Percentiles rank a stretch among this genome's conserved stretches.
phyloP scores from a whole-genome alignment of 257 asterid genomes.

The Osmanthus fragrans region DNA sequence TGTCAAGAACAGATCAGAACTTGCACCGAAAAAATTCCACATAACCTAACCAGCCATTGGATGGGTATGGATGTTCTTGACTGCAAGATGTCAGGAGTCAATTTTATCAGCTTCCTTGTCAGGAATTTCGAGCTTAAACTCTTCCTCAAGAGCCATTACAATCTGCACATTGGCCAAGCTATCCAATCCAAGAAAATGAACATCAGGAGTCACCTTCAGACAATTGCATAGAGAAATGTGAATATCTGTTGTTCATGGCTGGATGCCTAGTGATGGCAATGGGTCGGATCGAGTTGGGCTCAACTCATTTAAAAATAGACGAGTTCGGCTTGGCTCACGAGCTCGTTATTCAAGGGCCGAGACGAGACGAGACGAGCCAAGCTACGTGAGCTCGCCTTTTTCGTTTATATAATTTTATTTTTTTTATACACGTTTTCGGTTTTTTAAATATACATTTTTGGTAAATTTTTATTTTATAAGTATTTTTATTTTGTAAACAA shows the following conservation, averaged over 20 bases:
- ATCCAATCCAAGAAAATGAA: conserved; percentile 76
- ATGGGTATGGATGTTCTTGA: conserved; percentile 69
- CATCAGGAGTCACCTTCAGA: conserved; percentile 73
- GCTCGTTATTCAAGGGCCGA: too few relatives aligned
- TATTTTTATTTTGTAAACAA: too few relatives aligned
- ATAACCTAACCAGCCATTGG: conserved; percentile 72
- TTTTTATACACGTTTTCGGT: too few relatives aligned
- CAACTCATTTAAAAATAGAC: too few relatives aligned
- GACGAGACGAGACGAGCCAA: too few relatives aligned
- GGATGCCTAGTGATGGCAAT: too few relatives aligned
- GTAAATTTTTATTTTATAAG: too few relatives aligned
- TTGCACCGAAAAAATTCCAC: not conserved
- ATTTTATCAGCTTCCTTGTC: conserved; percentile 85
- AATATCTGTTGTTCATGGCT: not conserved
- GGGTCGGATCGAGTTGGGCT: too few relatives aligned
- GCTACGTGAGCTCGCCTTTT: too few relatives aligned
- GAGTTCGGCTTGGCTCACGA: too few relatives aligned
- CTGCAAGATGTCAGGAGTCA: conserved; percentile 73
- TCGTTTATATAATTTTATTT: too few relatives aligned
- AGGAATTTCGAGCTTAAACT: conserved; percentile 81
- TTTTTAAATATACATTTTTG: too few relatives aligned
- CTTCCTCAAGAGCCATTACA: conserved; percentile 90
- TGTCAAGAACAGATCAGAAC: conserved; percentile 22
- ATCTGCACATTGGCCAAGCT: conserved; percentile 89
- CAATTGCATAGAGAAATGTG: not conserved